A percentile compares a stretch with the other conserved stretches of the same genome.
phyloP scores from a whole-genome alignment of 2,329 filamentous ascomycete genomes.

The Aureobasidium sp. region DNA sequence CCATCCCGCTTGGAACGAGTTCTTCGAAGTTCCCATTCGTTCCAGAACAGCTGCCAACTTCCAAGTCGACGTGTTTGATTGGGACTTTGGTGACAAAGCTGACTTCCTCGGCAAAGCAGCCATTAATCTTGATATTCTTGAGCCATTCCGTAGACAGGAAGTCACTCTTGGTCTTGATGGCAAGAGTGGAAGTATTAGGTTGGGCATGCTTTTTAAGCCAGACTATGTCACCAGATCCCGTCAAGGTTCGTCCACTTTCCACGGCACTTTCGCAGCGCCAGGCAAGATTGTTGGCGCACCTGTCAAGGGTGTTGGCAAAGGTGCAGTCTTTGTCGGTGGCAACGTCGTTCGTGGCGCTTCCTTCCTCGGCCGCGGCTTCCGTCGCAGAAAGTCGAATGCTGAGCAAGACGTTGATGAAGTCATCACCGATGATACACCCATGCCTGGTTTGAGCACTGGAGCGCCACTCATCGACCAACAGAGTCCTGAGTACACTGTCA shows the following conservation, averaged over 20 bases:
- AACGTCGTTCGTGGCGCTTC: slow-evolving; percentile 84
- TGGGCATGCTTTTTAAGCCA: slow-evolving; percentile 87
- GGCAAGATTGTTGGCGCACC: slow-evolving; percentile 89
- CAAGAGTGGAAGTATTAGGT: slow-evolving; percentile 74
- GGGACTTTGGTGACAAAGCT: slow-evolving; percentile 92
- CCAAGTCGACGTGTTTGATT: slow-evolving; percentile 78
- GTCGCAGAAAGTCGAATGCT: slow-evolving; percentile 51
- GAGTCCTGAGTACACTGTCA: not conserved
- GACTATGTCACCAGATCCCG: slow-evolving; percentile 81
- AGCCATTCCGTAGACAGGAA: slow-evolving; percentile 78
- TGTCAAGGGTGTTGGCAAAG: slow-evolving; percentile 84
- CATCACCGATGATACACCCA: slow-evolving; percentile 20
- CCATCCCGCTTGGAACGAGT: slow-evolving; percentile 91
- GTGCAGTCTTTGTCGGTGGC: slow-evolving; percentile 62
- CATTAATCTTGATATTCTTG: slow-evolving; percentile 71
- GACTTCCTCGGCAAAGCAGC: slow-evolving; percentile 75
- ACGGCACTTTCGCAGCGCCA: slow-evolving; percentile 78
- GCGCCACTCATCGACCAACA: not conserved
- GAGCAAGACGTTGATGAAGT: slow-evolving; percentile 9
- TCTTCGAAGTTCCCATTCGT: slow-evolving; percentile 75
- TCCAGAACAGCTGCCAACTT: slow-evolving; percentile 83
- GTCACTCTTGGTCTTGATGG: slow-evolving; percentile 71
- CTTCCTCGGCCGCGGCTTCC: slow-evolving; percentile 81
- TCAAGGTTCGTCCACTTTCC: slow-evolving; percentile 89
- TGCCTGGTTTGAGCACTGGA: slow-evolving; percentile 1